Base-by-base conservation (phyloP, 371 early-diverging fungal genomes). In the Mucor velutinosus region DNA sequence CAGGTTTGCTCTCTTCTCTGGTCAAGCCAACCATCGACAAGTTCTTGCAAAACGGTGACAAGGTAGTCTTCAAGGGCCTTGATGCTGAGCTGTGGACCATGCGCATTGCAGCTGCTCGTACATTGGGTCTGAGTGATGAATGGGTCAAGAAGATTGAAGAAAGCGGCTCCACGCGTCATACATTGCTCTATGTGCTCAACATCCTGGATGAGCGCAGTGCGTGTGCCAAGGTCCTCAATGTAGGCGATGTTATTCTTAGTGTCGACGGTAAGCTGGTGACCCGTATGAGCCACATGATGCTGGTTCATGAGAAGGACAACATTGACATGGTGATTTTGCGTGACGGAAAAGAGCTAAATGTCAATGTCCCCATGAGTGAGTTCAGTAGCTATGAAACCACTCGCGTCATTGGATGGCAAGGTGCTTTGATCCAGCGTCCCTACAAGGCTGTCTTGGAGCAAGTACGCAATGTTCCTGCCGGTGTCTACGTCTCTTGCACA, bases 391-490 rank as follows among this genome's bases (percentile, higher is more conserved):
- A 81, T 51, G 90, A 85, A 58, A 87, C 89, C 1, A 82, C 80
- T 3, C 81, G 86, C 7, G 82, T 94, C 15, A 83, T 96, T 33
- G 83, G 91, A 8, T 97, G 97, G 97, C 91, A 91, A 12, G 97
- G 97, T 5, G 93, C 94, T 0, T 71, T 94, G 23, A 81, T 96
- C 10, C 93, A 94, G 69, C 77, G 74, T 60, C 93, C 96, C 1
- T 93, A 95, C 76, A 79, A 87, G n/a, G 93, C 96, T 0, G 95
- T 93, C 2, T 77, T 87, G 43, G 93, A 94, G 69, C 97, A 96
- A 72, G 84, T 91, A 30, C 83, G 87, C 4, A 76, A 81, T 19
- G 79, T 92, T 4, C 95, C 95, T 5, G 80, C 82, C 0, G 83
- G 85, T 17, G 91, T 95, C 17, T 96, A 96, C 75, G 89, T 95